phyloP scores from a whole-genome alignment of 106 monocot genomes.

The Vanilla planifolia region DNA sequence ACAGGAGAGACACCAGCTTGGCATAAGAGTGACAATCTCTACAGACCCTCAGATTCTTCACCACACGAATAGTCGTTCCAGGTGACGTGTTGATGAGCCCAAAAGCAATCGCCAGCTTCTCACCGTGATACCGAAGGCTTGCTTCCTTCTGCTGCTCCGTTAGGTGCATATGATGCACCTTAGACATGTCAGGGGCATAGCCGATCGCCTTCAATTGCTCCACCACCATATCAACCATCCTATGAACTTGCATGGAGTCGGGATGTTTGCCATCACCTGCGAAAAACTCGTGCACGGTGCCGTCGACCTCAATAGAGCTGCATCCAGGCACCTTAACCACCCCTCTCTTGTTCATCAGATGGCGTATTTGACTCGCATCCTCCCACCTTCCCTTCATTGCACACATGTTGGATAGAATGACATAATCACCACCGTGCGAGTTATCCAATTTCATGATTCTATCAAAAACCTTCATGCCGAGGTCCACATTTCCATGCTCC shows the following conservation, averaged over 20 bases:
- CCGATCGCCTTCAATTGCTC: conserved; percentile 46
- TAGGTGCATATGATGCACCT: conserved; percentile 44
- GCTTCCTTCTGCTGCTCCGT: conserved; percentile 61
- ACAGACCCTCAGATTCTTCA: conserved; percentile 74
- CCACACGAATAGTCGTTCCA: conserved; percentile 45
- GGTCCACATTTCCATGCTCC: conserved; percentile 40
- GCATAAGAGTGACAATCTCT: conserved; percentile 65
- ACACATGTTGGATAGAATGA: conserved; percentile 68
- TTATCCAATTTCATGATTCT: conserved; percentile 55
- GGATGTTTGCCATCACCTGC: conserved; percentile 56
- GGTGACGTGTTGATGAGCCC: conserved; percentile 64
- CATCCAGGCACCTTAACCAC: conserved; percentile 67
- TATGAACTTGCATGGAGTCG: conserved; percentile 26
- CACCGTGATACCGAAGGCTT: conserved; percentile 71
- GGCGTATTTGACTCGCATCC: conserved; percentile 43
- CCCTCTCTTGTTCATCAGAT: conserved; percentile 45
- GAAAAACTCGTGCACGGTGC: conserved; percentile 73
- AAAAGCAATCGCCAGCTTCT: conserved; percentile 81
- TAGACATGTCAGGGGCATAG: conserved; percentile 50
- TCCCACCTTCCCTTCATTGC: conserved; percentile 48
- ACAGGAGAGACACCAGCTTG: conserved; percentile 50
- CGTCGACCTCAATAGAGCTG: conserved; percentile 64
- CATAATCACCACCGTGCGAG: conserved; percentile 67
- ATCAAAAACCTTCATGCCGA: conserved; percentile 55
- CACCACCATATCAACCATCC: conserved; percentile 55